Conservation (phyloP, 495 filamentous ascomycete species). For the Tuber indicum region DNA sequence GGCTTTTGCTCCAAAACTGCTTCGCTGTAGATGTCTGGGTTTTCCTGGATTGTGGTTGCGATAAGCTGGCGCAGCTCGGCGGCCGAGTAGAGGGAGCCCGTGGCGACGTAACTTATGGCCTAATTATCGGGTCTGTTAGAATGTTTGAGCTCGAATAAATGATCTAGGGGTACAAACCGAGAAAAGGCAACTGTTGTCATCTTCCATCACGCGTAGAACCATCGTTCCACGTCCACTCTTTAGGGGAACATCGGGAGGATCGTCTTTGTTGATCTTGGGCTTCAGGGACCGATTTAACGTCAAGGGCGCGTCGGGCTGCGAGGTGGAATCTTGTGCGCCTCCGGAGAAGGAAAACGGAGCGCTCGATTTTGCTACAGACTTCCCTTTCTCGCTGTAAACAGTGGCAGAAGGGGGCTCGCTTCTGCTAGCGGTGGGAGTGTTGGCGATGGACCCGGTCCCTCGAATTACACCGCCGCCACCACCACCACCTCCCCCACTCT, state of each 20-base stretch:
- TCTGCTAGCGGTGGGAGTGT: constrained; percentile 15
- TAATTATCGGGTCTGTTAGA: neutral
- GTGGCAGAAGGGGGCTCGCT: constrained; percentile 18
- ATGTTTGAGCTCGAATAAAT: neutral
- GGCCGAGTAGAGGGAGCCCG: constrained; percentile 60
- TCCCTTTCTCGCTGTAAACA: constrained; percentile 21
- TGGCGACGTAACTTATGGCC: constrained; percentile 61
- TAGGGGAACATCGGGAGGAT: constrained; percentile 65
- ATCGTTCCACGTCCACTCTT: constrained; percentile 58
- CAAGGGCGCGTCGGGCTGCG: constrained; percentile 10
- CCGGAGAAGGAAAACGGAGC: constrained; percentile 28
- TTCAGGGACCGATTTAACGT: constrained; percentile 41
- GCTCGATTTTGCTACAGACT: constrained; percentile 9
- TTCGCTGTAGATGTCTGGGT: constrained; percentile 63
- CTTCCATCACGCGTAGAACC: constrained; percentile 89
- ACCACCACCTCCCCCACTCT: constrained; percentile 43
- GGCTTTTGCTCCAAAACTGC: constrained; percentile 70
- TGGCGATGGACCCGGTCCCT: constrained; percentile 25
- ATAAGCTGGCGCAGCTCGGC: constrained; percentile 72
- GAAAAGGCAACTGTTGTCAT: constrained; percentile 94
- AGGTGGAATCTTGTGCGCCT: constrained; percentile 11
- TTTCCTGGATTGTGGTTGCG: constrained; percentile 66
- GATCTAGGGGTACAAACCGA: constrained; percentile 50
- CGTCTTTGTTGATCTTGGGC: constrained; percentile 45
- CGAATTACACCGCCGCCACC: constrained; percentile 17